Conservation (phyloP, 345 rosid genomes). For the Salix koriyanagi region DNA sequence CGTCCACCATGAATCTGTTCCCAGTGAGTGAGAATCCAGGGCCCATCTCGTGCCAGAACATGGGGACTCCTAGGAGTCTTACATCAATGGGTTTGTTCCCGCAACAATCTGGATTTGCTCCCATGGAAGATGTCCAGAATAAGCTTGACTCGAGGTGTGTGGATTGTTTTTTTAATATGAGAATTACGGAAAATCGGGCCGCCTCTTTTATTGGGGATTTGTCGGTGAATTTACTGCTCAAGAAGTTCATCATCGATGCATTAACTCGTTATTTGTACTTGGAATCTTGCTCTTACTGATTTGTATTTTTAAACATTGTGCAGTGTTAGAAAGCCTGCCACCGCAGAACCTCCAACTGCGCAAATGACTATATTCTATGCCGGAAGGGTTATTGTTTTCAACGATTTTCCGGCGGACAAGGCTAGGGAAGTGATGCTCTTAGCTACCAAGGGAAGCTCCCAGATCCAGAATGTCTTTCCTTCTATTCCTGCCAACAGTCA, state of each 20-base stretch:
- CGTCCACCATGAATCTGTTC: conserved; percentile 61
- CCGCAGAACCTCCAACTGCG: conserved; percentile 39
- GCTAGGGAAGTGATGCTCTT: conserved; percentile 72
- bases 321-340: conserved; percentile 22
- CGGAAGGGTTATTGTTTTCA: conserved; percentile 71
- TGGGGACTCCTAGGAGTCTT: conserved; percentile 13
- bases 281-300: conserved; percentile 7
- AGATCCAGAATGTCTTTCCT: conserved; percentile 16
- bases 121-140: conserved; percentile 38
- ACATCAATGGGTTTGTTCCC: conserved; percentile 65
- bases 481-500: neutral
- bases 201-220: too few species aligned
- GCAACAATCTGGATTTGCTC: conserved; percentile 40
- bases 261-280: neutral
- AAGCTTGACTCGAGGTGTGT: conserved; percentile 37
- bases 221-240: too few species aligned
- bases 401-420: conserved; percentile 70
- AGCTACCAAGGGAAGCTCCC: conserved; percentile 49
- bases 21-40: conserved; percentile 27
- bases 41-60: conserved; percentile 11
- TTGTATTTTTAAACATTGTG: conserved; percentile 1
- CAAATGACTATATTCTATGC: conserved; percentile 81
- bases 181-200: too few species aligned
- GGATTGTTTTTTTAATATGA: neutral
- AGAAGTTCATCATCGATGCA: neutral